phyloP scores from a whole-genome alignment of 2,329 filamentous ascomycete species.

The Diaporthe nobilis region DNA sequence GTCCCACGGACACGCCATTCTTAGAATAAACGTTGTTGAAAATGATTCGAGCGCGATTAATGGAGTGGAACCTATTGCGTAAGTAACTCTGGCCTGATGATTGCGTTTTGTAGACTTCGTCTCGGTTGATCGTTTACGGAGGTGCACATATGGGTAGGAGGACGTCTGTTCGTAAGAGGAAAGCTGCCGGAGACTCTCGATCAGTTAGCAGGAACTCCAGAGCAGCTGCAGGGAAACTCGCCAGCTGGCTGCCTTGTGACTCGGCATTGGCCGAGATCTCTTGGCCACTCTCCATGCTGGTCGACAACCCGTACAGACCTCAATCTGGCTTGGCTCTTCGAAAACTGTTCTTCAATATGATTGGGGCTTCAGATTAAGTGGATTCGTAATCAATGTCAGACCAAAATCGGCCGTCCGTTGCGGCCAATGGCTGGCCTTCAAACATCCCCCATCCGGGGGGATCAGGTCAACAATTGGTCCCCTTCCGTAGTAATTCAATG shows the following conservation, averaged over 20 bases:
- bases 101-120: too few relatives aligned
- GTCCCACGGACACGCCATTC: too few relatives aligned
- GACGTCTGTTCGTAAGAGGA: too few relatives aligned
- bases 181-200: background rate
- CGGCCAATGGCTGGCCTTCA: background rate
- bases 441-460: too few relatives aligned
- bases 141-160: too few relatives aligned
- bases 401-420: background rate
- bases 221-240: too few relatives aligned
- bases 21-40: too few relatives aligned
- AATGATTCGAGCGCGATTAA: fast-evolving
- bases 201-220: background rate
- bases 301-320: background rate
- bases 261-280: background rate
- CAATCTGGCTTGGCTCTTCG: background rate
- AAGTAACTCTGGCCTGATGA: too few relatives aligned
- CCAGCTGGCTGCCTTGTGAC: background rate
- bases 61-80: too few relatives aligned
- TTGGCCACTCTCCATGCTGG: background rate
- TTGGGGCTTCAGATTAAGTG: background rate
- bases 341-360: background rate
- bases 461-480: too few relatives aligned
- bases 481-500: too few relatives aligned
- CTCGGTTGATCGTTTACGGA: too few relatives aligned
- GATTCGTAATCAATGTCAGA: background rate